Percentiles rank a stretch among this genome's conserved stretches.
Evolutionary conservation across 192 early-diverging fungal genomes (phyloP).

Genomic region (Neocallimastix lanati): DNA sequence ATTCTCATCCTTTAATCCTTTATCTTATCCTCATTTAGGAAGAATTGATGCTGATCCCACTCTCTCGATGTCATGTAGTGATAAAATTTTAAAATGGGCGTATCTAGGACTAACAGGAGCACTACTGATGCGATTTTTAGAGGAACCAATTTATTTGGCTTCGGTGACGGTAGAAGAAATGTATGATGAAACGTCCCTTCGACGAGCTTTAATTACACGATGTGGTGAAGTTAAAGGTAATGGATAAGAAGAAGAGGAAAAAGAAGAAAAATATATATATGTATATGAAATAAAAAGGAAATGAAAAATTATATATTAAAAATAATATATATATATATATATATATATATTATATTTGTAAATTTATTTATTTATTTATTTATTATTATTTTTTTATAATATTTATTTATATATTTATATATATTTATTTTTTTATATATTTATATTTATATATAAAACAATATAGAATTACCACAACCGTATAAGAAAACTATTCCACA

Average conservation of each 20-base stretch:
- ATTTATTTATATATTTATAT: not conserved
- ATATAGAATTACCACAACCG: not conserved
- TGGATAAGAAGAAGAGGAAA: too few relatives aligned
- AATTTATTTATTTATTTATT: not conserved
- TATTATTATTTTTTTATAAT: not conserved
- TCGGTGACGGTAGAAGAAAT: conserved; percentile 48
- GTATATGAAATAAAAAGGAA: not conserved
- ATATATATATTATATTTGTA: too few relatives aligned
- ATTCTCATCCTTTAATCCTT: too few relatives aligned
- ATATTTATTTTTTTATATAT: not conserved
- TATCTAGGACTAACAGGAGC: conserved; percentile 58
- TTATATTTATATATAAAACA: not conserved
- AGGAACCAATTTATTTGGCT: conserved; percentile 43
- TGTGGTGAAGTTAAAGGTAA: conserved; percentile 12
- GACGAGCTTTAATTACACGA: conserved; percentile 46
- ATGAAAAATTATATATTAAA: too few relatives aligned
- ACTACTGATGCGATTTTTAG: conserved; percentile 35
- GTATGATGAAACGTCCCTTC: conserved; percentile 35
- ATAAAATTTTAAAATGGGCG: conserved; percentile 83
- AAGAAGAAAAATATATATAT: not conserved
- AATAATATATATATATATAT: too few relatives aligned
- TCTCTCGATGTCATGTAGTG: conserved; percentile 57
- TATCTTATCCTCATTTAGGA: too few relatives aligned
- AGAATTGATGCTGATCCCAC: conserved; percentile 53
- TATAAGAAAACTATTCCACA: not conserved